phyloP scores from a whole-genome alignment of 768 basidiomycete species.

The Boletus edulis region DNA sequence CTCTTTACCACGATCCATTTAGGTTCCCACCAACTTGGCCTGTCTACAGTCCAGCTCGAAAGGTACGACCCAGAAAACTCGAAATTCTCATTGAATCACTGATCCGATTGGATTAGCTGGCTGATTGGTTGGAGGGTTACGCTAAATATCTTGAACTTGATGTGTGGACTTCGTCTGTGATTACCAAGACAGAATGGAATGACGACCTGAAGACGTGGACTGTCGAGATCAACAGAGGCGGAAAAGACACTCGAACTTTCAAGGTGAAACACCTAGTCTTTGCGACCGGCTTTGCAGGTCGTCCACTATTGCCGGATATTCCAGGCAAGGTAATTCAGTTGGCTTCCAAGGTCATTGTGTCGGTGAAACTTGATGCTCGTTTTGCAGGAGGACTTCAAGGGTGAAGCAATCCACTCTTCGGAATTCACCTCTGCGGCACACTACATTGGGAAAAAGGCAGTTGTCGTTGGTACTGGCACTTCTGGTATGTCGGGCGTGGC shows the following conservation, averaged over 20 bases:
- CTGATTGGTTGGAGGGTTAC: too few species aligned
- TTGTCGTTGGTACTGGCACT: constrained; percentile 64
- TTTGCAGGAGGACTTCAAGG: constrained; percentile 49
- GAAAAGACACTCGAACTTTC: constrained; percentile 34
- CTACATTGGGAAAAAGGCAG: constrained; percentile 59
- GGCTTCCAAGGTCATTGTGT: neutral
- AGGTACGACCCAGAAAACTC: too few species aligned
- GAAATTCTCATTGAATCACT: too few species aligned
- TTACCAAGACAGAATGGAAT: constrained; percentile 39
- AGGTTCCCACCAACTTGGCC: too few species aligned
- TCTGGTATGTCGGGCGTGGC: constrained; percentile 39
- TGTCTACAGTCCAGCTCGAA: too few species aligned
- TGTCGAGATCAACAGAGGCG: constrained; percentile 37
- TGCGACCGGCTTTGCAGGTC: constrained; percentile 50
- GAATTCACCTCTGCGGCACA: constrained; percentile 46
- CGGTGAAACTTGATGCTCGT: neutral
- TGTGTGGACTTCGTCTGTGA: constrained; percentile 55
- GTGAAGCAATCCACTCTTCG: constrained; percentile 51
- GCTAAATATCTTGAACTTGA: constrained; percentile 49
- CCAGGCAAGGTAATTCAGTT: constrained; percentile 37
- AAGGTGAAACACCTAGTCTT: constrained; percentile 53
- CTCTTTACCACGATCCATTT: too few species aligned
- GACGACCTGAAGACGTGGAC: constrained; percentile 42
- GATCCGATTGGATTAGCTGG: too few species aligned
- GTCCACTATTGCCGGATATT: constrained; percentile 43